Percentiles rank a stretch among this genome's conserved stretches.
These are phyloP conservation scores for Moesziomyces parantarcticus DNA, from an alignment of 1,284 basidiomycete genomes.

Conservation along the genomic window DNA sequence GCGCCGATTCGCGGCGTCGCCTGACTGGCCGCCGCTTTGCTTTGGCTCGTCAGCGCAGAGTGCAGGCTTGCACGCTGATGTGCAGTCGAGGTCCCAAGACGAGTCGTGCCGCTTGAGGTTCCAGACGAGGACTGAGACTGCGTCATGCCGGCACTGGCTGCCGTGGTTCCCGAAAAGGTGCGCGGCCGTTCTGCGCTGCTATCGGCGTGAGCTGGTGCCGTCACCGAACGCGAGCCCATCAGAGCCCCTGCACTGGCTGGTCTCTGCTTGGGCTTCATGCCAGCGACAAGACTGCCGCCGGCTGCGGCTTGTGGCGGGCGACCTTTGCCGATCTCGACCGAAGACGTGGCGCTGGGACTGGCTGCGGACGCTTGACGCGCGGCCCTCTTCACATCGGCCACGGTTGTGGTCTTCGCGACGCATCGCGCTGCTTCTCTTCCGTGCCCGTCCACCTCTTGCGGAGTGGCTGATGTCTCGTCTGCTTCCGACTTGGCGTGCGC, in stretches of 20 bases:
- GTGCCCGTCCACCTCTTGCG: background rate
- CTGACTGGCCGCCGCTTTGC: conserved; percentile 10
- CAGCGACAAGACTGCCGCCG: conserved; percentile 20
- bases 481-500: background rate
- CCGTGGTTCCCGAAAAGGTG: conserved; percentile 32
- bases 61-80: conserved; percentile 32
- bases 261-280: conserved; percentile 46
- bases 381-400: background rate
- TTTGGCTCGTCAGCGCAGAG: conserved; percentile 34
- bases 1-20: conserved; percentile 30
- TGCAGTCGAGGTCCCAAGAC: conserved; percentile 2
- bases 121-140: conserved; percentile 2
- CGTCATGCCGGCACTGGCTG: conserved; percentile 21
- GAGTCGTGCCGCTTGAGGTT: conserved; percentile 5
- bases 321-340: conserved; percentile 17
- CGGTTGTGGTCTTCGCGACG: background rate
- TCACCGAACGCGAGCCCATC: conserved; percentile 10
- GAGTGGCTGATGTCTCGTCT: background rate
- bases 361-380: background rate
- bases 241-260: conserved; percentile 26
- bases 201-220: background rate
- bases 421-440: background rate
- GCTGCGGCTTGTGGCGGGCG: conserved; percentile 5
- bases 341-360: conserved; percentile 4
- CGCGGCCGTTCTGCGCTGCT: conserved; percentile 13